These are phyloP conservation scores for Pichia sp. DNA, from an alignment of 1,139 yeast genomes.

Conservation along the genomic window DNA sequence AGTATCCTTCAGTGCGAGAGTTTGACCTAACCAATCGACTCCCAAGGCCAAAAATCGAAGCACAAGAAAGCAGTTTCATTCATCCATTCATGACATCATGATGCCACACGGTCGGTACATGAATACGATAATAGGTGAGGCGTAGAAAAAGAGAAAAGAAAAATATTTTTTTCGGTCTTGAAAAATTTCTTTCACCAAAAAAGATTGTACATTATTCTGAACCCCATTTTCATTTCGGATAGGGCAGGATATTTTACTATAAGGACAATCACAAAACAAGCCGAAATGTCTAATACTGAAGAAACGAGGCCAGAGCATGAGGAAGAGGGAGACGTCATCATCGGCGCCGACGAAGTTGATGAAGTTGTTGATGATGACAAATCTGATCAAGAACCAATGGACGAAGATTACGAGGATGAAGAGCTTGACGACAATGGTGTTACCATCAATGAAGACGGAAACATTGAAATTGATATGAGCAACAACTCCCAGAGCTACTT, in stretches of 20 bases:
- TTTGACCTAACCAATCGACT: too few species aligned
- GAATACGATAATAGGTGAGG: background rate
- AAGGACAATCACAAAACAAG: background rate
- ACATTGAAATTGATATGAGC: constrained; percentile 65
- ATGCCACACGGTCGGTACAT: background rate
- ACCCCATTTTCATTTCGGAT: too few species aligned
- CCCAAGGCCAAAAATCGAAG: too few species aligned
- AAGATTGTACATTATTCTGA: too few species aligned
- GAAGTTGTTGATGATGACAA: constrained; percentile 47
- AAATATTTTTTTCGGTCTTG: background rate
- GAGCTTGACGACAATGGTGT: constrained; percentile 33
- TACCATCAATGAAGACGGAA: constrained; percentile 34
- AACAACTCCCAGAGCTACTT: constrained; percentile 88
- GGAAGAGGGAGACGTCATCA: constrained; percentile 47
- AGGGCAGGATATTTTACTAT: too few species aligned
- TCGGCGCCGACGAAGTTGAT: constrained; percentile 54
- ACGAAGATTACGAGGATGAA: constrained; percentile 36
- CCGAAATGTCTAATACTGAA: constrained; percentile 3
- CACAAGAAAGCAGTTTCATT: too few species aligned
- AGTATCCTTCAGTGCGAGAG: too few species aligned
- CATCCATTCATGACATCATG: background rate
- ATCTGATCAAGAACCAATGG: constrained; percentile 31
- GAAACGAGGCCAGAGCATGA: constrained; percentile 12
- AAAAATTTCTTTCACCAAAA: constrained; percentile 1
- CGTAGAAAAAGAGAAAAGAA: background rate